These are phyloP conservation scores for Leccinum ochraceum DNA, from an alignment of 768 basidiomycete genomes.

Conservation along the genomic window DNA sequence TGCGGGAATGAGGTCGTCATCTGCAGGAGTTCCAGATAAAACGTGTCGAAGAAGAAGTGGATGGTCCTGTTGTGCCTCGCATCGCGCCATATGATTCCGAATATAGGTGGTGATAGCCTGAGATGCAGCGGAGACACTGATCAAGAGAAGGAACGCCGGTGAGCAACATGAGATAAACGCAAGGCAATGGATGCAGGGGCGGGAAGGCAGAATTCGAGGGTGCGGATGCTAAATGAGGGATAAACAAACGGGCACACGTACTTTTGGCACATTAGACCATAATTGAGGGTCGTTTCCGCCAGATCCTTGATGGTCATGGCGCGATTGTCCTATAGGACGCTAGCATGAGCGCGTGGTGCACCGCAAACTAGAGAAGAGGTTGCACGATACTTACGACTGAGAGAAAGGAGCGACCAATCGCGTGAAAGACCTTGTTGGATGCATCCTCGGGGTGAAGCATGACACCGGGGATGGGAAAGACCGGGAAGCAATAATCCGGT, in stretches of 20 bases:
- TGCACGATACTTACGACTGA: conserved; percentile 56
- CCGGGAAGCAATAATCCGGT: conserved; percentile 29
- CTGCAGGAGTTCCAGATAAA: conserved; percentile 68
- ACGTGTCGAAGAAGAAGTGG: conserved; percentile 72
- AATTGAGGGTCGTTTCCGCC: conserved; percentile 64
- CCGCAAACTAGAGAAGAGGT: conserved; percentile 17
- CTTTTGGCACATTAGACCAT: conserved; percentile 77
- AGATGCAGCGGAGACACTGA: conserved; percentile 72
- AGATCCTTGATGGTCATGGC: conserved; percentile 89
- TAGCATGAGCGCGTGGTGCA: conserved; percentile 16
- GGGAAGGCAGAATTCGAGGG: conserved; percentile 9
- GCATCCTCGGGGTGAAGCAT: conserved; percentile 77
- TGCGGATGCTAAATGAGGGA: conserved; percentile 11
- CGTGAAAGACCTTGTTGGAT: conserved; percentile 67
- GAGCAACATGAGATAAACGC: conserved; percentile 17
- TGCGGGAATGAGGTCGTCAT: conserved; percentile 74
- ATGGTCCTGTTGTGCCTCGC: conserved; percentile 68
- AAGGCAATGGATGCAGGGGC: conserved; percentile 8
- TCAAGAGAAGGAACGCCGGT: conserved; percentile 2
- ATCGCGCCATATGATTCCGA: conserved; percentile 69
- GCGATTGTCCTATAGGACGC: conserved; percentile 59
- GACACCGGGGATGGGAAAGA: conserved; percentile 63
- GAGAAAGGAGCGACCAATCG: conserved; percentile 70
- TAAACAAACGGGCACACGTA: conserved; percentile 37
- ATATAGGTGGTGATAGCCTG: conserved; percentile 86